Evolutionary conservation across 176 grass and related monocot species (phyloP).

Genomic region (Zea mays): DNA sequence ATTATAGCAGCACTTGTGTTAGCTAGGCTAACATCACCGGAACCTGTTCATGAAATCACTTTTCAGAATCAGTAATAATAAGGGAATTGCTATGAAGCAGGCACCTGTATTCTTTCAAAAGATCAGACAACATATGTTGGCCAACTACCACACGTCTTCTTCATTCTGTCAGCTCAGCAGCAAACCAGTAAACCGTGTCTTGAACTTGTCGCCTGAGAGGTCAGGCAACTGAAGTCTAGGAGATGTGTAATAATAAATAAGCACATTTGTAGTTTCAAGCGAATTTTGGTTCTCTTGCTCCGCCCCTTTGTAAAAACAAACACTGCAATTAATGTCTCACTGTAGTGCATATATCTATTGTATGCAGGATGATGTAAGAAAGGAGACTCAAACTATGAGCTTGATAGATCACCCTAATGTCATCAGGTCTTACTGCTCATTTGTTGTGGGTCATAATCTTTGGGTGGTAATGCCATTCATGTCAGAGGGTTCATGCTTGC

Average conservation of each 20-base stretch:
- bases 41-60: neutral
- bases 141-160: too few relatives aligned
- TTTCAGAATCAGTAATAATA: neutral
- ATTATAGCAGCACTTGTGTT: neutral
- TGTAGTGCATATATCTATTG: constrained; percentile 18
- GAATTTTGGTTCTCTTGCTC: neutral
- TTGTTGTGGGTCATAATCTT: constrained; percentile 77
- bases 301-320: neutral
- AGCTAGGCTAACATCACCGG: neutral
- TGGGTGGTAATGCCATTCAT: constrained; percentile 99
- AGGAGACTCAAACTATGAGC: constrained; percentile 96
- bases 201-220: too few relatives aligned
- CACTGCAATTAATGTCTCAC: neutral
- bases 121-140: too few relatives aligned
- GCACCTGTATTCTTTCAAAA: too few relatives aligned
- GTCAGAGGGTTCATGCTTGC: constrained; percentile 91
- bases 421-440: constrained; percentile 89
- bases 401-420: constrained; percentile 96
- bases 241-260: neutral
- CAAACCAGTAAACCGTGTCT: too few relatives aligned
- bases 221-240: too few relatives aligned
- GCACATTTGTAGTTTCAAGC: neutral
- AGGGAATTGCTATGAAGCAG: too few relatives aligned
- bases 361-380: constrained; percentile 75
- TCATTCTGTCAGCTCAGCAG: too few relatives aligned